A percentile compares a stretch with the other conserved stretches of the same genome.
Conservation (phyloP, 2,329 filamentous ascomycete species). For the Leptographium procerum region DNA sequence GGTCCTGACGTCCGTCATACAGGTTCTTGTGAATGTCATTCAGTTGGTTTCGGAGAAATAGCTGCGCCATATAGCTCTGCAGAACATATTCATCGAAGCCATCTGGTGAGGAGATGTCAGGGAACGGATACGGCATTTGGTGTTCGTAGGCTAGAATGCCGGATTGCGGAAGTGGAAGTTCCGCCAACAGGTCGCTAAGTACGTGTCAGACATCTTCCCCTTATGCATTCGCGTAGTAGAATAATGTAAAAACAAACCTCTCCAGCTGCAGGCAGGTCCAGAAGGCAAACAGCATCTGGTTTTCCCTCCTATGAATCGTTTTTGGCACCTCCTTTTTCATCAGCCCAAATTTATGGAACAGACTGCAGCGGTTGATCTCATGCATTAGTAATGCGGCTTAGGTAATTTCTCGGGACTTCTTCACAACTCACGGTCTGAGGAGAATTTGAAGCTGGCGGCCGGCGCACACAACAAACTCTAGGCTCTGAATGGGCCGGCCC, state of each 20-base stretch:
- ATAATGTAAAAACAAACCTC: constrained; percentile 42
- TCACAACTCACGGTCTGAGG: constrained; percentile 54
- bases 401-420: background rate
- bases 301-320: constrained; percentile 37
- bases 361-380: constrained; percentile 16
- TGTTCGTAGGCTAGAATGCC: constrained; percentile 50
- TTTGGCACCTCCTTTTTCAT: constrained; percentile 22
- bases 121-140: constrained; percentile 55
- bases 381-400: no score
- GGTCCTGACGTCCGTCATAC: constrained; percentile 25
- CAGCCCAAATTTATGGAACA: constrained; percentile 34
- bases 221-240: background rate
- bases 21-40: constrained; percentile 51
- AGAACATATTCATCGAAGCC: constrained; percentile 37
- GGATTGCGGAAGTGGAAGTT: constrained; percentile 56
- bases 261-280: constrained; percentile 93
- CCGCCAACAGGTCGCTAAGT: constrained; percentile 74
- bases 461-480: constrained; percentile 46
- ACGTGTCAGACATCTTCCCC: background rate
- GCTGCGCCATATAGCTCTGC: constrained; percentile 50
- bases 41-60: constrained; percentile 52
- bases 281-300: constrained; percentile 64
- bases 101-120: constrained; percentile 12
- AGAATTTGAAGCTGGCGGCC: constrained; percentile 56
- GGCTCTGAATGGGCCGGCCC: constrained; percentile 77